phyloP scores from a whole-genome alignment of 345 rosid species.

The Heritiera littoralis region DNA sequence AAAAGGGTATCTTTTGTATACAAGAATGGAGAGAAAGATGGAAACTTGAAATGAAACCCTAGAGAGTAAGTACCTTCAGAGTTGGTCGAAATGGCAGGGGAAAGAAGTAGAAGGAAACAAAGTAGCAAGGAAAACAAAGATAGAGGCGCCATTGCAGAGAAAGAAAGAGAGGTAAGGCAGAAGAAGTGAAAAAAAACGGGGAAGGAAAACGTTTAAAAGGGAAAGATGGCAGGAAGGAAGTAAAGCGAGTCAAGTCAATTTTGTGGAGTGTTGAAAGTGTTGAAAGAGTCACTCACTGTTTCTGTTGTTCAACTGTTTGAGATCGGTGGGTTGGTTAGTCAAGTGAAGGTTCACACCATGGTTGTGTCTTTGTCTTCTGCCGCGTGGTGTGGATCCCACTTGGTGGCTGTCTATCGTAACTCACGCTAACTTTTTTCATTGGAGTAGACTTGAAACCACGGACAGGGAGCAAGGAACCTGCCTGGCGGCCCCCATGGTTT shows the following conservation, averaged over 20 bases:
- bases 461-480: not conserved
- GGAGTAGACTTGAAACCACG: not conserved
- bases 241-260: not conserved
- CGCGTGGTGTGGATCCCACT: slow-evolving; percentile 5
- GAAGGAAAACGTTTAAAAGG: not conserved
- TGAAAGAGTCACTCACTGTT: not conserved
- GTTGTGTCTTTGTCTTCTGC: not conserved
- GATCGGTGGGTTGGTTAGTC: too few species aligned
- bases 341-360: not conserved
- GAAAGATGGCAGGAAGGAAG: not conserved
- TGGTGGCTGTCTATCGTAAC: not conserved
- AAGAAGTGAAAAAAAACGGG: not conserved
- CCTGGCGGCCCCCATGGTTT: not conserved
- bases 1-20: not conserved
- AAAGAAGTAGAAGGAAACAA: slow-evolving; percentile 30
- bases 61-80: slow-evolving; percentile 48
- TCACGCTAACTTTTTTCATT: not conserved
- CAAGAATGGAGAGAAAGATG: not conserved
- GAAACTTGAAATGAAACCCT: slow-evolving; percentile 3
- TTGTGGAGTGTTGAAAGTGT: not conserved
- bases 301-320: not conserved
- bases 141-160: slow-evolving; percentile 32
- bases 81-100: slow-evolving; percentile 51
- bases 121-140: slow-evolving; percentile 22
- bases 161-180: slow-evolving; percentile 2